These are phyloP conservation scores for Ajuga reptans DNA, from an alignment of 305 asterid species.

Conservation along the genomic window DNA sequence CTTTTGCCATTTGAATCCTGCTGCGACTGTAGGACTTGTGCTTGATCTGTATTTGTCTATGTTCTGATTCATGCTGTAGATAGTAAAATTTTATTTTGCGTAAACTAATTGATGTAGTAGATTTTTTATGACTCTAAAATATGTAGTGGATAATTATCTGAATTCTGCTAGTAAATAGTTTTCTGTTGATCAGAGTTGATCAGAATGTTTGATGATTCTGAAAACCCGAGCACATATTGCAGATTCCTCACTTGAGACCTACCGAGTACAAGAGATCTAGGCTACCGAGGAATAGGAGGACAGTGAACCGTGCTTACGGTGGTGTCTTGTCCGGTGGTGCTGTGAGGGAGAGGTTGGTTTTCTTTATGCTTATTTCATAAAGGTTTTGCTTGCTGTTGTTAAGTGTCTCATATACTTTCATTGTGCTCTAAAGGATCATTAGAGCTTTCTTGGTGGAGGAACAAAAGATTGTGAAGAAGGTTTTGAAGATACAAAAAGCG, in stretches of 20 bases:
- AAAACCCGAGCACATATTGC: background rate
- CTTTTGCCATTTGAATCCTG: background rate
- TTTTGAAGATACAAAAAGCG: constrained; percentile 40
- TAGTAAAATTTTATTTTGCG: no score
- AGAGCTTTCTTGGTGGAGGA: constrained; percentile 49
- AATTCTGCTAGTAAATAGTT: background rate
- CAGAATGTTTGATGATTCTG: background rate
- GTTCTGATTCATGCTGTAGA: no score
- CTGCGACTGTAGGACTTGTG: background rate
- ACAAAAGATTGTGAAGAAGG: constrained; percentile 48
- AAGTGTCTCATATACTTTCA: background rate
- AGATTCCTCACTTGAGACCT: constrained; percentile 58
- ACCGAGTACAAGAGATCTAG: constrained; percentile 55
- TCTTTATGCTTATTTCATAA: no score
- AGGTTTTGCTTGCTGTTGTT: background rate
- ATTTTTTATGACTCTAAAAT: no score
- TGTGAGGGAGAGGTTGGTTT: constrained; percentile 39
- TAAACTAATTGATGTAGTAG: no score
- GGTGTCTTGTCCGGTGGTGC: constrained; percentile 45
- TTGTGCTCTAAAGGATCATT: constrained; percentile 30
- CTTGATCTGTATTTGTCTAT: no score
- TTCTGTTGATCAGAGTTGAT: background rate
- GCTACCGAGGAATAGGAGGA: constrained; percentile 46
- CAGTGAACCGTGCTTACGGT: constrained; percentile 50
- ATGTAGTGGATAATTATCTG: no score